Percentiles rank a stretch among this genome's conserved stretches.
These are phyloP conservation scores for Staphylotrichum longicolle DNA, from an alignment of 495 filamentous ascomycete species.

Conservation along the genomic window DNA sequence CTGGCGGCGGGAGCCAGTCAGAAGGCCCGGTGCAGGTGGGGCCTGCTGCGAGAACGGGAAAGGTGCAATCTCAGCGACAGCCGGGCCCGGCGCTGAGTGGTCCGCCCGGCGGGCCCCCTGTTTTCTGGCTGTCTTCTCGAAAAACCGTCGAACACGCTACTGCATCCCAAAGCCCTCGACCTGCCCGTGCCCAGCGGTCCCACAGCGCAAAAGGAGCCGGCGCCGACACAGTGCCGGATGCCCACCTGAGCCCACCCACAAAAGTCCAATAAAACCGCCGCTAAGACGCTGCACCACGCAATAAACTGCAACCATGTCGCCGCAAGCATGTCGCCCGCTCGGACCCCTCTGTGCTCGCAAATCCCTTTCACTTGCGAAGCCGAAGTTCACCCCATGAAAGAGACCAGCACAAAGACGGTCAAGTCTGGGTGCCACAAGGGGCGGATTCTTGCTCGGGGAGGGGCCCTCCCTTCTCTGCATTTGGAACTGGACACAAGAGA, in stretches of 20 bases:
- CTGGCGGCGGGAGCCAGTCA: slow-evolving; percentile 24
- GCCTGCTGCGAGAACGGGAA: slow-evolving; percentile 30
- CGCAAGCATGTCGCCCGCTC: too few species aligned
- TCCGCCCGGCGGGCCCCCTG: slow-evolving; percentile 21
- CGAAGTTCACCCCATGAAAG: too few species aligned
- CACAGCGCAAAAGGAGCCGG: neutral
- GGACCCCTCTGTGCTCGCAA: too few species aligned
- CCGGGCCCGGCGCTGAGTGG: slow-evolving; percentile 24
- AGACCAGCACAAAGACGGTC: too few species aligned
- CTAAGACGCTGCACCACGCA: neutral
- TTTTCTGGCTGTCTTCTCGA: slow-evolving; percentile 39
- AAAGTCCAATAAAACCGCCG: slow-evolving; percentile 1
- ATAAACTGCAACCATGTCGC: neutral
- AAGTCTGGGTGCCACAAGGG: too few species aligned
- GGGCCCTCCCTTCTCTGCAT: too few species aligned
- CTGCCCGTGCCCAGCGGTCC: slow-evolving; percentile 16
- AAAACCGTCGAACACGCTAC: slow-evolving; percentile 38
- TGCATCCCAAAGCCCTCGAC: slow-evolving; percentile 20
- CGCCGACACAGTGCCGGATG: slow-evolving; percentile 10
- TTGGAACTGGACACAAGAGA: too few species aligned
- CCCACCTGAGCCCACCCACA: neutral
- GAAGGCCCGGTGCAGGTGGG: slow-evolving; percentile 10
- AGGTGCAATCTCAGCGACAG: slow-evolving; percentile 31
- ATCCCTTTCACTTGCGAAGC: too few species aligned
- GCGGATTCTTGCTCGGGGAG: too few species aligned